Percentiles rank a stretch among this genome's conserved stretches.
Evolutionary conservation across 2,329 filamentous ascomycete genomes (phyloP).

Genomic region (Daldinia sp.): DNA sequence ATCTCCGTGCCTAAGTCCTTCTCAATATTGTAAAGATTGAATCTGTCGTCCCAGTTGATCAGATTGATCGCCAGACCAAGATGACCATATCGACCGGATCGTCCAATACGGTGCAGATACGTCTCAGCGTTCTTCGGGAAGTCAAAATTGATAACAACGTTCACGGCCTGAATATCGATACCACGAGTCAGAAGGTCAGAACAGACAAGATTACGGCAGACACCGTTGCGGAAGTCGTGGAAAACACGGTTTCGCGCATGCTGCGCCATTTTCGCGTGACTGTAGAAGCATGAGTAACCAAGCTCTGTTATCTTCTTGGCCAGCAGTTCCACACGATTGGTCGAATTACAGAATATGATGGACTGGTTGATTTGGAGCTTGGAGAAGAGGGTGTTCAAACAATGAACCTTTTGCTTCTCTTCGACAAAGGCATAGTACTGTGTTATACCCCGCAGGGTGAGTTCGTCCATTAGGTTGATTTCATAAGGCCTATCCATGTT

Average conservation of each 20-base stretch:
- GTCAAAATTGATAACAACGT: slow-evolving; percentile 99
- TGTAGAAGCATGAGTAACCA: slow-evolving; percentile 99
- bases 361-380: slow-evolving; percentile 99
- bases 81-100: slow-evolving; percentile 96
- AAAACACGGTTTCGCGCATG: slow-evolving; percentile 97
- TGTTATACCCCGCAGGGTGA: slow-evolving; percentile 96
- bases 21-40: slow-evolving; percentile 99
- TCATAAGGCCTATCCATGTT: slow-evolving; percentile 97
- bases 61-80: slow-evolving; percentile 97
- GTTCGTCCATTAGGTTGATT: slow-evolving; percentile 99
- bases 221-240: slow-evolving; percentile 98
- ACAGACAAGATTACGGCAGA: slow-evolving; percentile 97
- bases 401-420: slow-evolving; percentile 99
- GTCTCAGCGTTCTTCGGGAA: slow-evolving; percentile 99
- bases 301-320: slow-evolving; percentile 99
- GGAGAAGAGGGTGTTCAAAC: slow-evolving; percentile 97
- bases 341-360: slow-evolving; percentile 99
- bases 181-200: slow-evolving; percentile 97
- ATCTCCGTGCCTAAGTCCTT: slow-evolving; percentile 98
- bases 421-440: slow-evolving; percentile 99
- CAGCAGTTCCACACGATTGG: slow-evolving; percentile 95
- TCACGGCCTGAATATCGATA: slow-evolving; percentile 99
- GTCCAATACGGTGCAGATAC: slow-evolving; percentile 97
- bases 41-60: slow-evolving; percentile 99
- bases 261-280: slow-evolving; percentile 97